Conservation (phyloP, 768 basidiomycete genomes). For the Russula vinacea region DNA sequence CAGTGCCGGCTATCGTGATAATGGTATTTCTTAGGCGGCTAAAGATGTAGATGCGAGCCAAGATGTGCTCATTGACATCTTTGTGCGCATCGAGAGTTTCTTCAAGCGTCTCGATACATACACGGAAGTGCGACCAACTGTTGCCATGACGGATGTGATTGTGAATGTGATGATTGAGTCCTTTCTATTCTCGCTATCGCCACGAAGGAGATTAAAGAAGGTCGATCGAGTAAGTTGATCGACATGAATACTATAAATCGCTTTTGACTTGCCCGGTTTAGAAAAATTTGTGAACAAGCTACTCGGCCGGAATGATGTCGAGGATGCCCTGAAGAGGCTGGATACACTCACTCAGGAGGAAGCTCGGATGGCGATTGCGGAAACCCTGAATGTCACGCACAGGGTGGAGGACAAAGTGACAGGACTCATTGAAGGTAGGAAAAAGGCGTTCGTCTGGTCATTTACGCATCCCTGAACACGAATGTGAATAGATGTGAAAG, state of each 20-base stretch:
- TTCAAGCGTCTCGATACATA: conserved; percentile 10
- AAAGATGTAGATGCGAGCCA: conserved; percentile 1
- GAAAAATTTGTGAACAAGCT: conserved; percentile 4
- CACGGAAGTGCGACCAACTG: background rate
- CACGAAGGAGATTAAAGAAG: background rate
- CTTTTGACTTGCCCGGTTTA: background rate
- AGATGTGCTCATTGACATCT: conserved; percentile 5
- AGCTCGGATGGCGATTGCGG: background rate
- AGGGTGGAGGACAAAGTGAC: background rate
- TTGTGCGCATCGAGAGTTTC: background rate
- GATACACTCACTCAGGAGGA: conserved; percentile 6
- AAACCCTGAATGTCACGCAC: background rate
- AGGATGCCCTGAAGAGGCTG: background rate
- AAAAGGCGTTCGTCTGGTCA: background rate
- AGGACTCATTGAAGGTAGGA: background rate
- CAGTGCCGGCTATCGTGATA: background rate
- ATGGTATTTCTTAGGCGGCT: background rate
- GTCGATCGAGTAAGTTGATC: conserved; percentile 1
- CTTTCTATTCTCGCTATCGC: conserved; percentile 10
- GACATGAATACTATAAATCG: too few species aligned
- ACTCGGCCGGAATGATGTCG: conserved; percentile 1
- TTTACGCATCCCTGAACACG: background rate
- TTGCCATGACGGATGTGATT: background rate
- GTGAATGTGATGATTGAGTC: conserved; percentile 7
- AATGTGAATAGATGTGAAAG: background rate